These are phyloP conservation scores for Tremellales sp. DNA, from an alignment of 1,284 basidiomycete genomes.

Conservation along the genomic window DNA sequence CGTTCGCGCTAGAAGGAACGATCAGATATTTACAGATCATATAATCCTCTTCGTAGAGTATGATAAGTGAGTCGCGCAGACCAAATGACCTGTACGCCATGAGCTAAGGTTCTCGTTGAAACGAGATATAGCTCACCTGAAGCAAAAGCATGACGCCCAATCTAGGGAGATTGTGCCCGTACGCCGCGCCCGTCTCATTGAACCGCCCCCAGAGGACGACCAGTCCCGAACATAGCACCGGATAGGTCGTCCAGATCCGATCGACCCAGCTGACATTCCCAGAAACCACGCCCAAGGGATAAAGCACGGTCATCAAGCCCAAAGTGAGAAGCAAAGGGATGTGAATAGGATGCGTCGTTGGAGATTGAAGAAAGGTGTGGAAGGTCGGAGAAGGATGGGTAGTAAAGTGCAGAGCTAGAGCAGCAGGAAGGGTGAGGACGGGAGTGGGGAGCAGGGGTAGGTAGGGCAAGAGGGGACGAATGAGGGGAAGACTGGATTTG, in stretches of 20 bases:
- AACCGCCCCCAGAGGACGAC: constrained; percentile 56
- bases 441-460: constrained; percentile 22
- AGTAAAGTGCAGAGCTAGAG: constrained; percentile 19
- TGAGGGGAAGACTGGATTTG: constrained; percentile 4
- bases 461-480: constrained; percentile 19
- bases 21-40: constrained; percentile 51
- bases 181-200: constrained; percentile 59
- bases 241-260: constrained; percentile 66
- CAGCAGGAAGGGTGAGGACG: constrained; percentile 20
- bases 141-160: constrained; percentile 66
- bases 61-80: constrained; percentile 71
- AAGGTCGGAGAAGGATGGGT: constrained; percentile 18
- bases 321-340: constrained; percentile 26
- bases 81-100: constrained; percentile 56
- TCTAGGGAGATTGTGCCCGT: constrained; percentile 55
- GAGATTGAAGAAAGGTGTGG: constrained; percentile 19
- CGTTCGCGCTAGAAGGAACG: neutral
- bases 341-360: constrained; percentile 33
- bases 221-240: constrained; percentile 71
- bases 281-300: constrained; percentile 53
- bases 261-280: constrained; percentile 78
- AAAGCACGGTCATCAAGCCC: constrained; percentile 29
- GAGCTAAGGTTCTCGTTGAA: neutral
- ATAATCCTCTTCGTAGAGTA: constrained; percentile 77
- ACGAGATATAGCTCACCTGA: constrained; percentile 50